Evolutionary conservation across 148 eudicot species (phyloP).

Genomic region (Camellia japonica): DNA sequence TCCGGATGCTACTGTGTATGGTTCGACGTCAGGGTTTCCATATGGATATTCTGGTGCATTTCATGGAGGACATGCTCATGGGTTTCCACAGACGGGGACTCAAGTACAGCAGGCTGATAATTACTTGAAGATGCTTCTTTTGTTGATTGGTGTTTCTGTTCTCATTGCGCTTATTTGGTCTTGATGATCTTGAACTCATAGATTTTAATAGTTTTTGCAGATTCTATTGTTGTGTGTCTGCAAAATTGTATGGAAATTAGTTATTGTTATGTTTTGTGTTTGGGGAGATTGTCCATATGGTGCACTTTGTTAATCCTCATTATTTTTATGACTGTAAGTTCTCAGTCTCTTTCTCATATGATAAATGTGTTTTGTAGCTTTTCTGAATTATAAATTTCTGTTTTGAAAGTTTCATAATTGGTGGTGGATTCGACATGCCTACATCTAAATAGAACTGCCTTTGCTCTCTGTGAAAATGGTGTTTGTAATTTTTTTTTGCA

Average conservation of each 20-base stretch:
- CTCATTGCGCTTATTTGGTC: slow-evolving; percentile 35
- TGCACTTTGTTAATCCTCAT: background rate
- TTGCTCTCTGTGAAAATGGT: background rate
- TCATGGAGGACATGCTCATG: slow-evolving; percentile 28
- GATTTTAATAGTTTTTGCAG: background rate
- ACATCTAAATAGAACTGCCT: background rate
- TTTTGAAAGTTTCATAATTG: background rate
- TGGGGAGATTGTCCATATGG: background rate
- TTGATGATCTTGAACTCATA: background rate
- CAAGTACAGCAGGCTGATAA: slow-evolving; percentile 40
- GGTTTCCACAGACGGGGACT: slow-evolving; percentile 13
- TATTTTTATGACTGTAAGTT: background rate
- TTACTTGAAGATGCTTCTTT: slow-evolving; percentile 39
- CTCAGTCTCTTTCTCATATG: background rate
- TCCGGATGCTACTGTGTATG: slow-evolving; percentile 38
- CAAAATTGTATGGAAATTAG: background rate
- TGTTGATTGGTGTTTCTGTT: slow-evolving; percentile 37
- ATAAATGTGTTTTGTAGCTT: background rate
- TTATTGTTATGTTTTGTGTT: background rate
- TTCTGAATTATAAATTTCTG: background rate
- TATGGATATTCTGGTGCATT: slow-evolving; percentile 36
- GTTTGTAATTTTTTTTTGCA: background rate
- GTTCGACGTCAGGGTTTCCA: slow-evolving; percentile 40
- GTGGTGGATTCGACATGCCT: background rate
- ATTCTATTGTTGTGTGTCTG: background rate